Evolutionary conservation across 1,284 basidiomycete species (phyloP), one percentile per base, ranked within the genome.

Genomic region (Thecaphora thlaspeos): DNA sequence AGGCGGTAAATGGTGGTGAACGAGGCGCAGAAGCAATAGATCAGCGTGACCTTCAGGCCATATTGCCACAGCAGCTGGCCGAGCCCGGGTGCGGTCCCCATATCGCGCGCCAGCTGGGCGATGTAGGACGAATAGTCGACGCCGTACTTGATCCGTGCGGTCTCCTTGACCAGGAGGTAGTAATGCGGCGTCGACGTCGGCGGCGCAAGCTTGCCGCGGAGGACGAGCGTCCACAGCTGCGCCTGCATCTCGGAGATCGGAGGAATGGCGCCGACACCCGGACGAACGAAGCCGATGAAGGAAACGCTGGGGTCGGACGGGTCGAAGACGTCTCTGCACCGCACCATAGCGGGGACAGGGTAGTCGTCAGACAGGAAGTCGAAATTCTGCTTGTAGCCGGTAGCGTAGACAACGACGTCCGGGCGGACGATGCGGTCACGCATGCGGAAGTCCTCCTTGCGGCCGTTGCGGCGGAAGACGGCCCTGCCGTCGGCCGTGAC

Each of bases 201-300:
- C 2, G 83, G 76, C 0, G 83, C 82, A 19, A 79, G 71, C 19
- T 78, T 77, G 7, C 84, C 78, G 46, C 80, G 76, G 21, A 85
- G 71, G 8, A 86, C 68, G 2, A 83, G 81, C 41, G 84, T 82
- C 84, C 84, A 86, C 55, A 86, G 82, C 74, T 86, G 83, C 0
- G 81, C 77, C 67, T 86, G 85, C 81, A 85, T 84, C 75, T 87
- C 86, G 1, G 85, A 82, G 47, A 86, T 84, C 0, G 86, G 85
- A 1, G 86, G 86, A 48, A 87, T 87, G 0, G 85, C 85, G 55
- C 85, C 84, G 73, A 63, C 58, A 37, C 84, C 85, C 4, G 85
- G 85, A 19, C 85, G 77, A 2, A 86, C 82, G 69, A 86, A 86
- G 0, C 86, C 86, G 50, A 87, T 83, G 63, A 84, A 87, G 0